These are phyloP conservation scores for Themeda triandra DNA, from an alignment of 176 grass and related monocot species.

Conservation along the genomic window DNA sequence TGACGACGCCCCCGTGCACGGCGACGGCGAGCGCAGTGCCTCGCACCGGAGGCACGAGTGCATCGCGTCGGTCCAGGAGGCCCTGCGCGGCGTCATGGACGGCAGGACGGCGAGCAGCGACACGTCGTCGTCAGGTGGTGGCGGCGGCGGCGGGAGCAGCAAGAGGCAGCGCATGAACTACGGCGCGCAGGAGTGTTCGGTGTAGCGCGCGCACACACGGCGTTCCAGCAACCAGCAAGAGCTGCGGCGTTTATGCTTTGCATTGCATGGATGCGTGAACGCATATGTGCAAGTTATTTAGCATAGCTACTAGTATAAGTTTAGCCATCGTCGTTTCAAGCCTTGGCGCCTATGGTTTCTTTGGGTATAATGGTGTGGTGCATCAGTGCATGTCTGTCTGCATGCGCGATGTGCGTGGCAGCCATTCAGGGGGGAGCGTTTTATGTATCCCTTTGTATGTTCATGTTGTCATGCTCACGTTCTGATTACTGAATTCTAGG, in stretches of 20 bases:
- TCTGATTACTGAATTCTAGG: background rate
- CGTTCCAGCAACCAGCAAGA: background rate
- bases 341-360: constrained; percentile 1
- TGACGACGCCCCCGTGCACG: background rate
- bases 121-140: constrained; percentile 42
- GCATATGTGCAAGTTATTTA: background rate
- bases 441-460: constrained; percentile 61
- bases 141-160: constrained; percentile 61
- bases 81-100: constrained; percentile 72
- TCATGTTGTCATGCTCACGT: constrained; percentile 7
- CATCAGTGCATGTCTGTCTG: background rate
- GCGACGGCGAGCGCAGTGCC: background rate
- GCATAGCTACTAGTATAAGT: background rate
- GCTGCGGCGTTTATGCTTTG: background rate
- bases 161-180: constrained; percentile 94
- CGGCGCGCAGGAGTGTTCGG: constrained; percentile 44
- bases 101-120: constrained; percentile 51
- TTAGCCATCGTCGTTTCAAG: background rate
- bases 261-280: no score
- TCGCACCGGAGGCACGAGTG: constrained; percentile 57
- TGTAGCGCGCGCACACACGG: background rate
- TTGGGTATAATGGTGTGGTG: constrained; percentile 49
- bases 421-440: constrained; percentile 42
- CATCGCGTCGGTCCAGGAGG: constrained; percentile 82
- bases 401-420: background rate